These are phyloP conservation scores for Malassezia slooffiae DNA, from an alignment of 1,284 basidiomycete species.

Conservation along the genomic window DNA sequence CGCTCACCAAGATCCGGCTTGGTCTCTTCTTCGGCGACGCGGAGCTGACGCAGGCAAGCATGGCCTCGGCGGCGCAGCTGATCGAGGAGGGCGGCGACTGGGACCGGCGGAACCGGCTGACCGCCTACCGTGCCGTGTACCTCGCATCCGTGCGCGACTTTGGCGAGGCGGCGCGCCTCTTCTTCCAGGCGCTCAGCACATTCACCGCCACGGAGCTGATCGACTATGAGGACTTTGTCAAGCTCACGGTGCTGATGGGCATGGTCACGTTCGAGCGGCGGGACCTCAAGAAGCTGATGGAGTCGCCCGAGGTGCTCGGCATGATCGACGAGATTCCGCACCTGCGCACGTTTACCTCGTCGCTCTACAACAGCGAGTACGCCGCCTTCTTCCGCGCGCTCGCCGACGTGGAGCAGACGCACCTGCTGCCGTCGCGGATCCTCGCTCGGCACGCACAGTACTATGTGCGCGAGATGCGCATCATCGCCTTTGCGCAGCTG, in stretches of 20 bases:
- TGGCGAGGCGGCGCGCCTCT: conserved; percentile 54
- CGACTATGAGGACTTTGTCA: conserved; percentile 81
- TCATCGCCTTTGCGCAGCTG: conserved; percentile 82
- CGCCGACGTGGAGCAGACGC: conserved; percentile 70
- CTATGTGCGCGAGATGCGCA: conserved; percentile 92
- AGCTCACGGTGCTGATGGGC: conserved; percentile 69
- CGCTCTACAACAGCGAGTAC: conserved; percentile 84
- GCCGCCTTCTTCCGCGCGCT: conserved; percentile 84
- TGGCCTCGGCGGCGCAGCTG: conserved; percentile 70
- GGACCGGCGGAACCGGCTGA: conserved; percentile 90
- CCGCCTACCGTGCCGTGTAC: conserved; percentile 85
- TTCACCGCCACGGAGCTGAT: conserved; percentile 87
- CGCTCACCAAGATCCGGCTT: conserved; percentile 74
- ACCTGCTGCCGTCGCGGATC: conserved; percentile 73
- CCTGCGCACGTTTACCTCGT: conserved; percentile 50
- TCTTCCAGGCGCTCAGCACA: conserved; percentile 81
- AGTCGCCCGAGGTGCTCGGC: conserved; percentile 53
- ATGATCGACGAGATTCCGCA: conserved; percentile 49
- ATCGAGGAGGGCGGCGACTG: conserved; percentile 95
- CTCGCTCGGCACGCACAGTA: conserved; percentile 75
- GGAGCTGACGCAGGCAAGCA: conserved; percentile 60
- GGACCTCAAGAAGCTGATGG: conserved; percentile 70
- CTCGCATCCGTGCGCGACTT: conserved; percentile 67
- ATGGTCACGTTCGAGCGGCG: conserved; percentile 68
- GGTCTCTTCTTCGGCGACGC: conserved; percentile 84